A percentile compares a stretch with the other conserved stretches of the same genome.
These are phyloP conservation scores for Ilyonectria robusta DNA, from an alignment of 2,329 filamentous ascomycete genomes.

Conservation along the genomic window DNA sequence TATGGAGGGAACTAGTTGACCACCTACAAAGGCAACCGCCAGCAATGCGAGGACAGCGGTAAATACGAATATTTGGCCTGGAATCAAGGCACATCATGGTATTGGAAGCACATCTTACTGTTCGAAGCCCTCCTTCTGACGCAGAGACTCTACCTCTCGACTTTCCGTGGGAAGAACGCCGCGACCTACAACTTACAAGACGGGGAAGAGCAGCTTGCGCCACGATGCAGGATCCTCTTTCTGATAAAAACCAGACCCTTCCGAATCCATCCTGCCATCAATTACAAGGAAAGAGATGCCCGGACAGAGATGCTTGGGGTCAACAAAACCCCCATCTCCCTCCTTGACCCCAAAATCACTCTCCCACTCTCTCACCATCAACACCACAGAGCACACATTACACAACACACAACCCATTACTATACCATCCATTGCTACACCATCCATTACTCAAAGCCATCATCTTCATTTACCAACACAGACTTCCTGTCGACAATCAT, in stretches of 20 bases:
- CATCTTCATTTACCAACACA: background rate
- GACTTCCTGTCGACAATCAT: background rate
- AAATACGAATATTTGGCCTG: too few relatives aligned
- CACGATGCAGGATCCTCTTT: background rate
- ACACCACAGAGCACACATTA: background rate
- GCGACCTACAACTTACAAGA: background rate
- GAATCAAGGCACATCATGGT: too few relatives aligned
- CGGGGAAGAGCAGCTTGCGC: background rate
- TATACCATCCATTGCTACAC: background rate
- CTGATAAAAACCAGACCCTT: background rate
- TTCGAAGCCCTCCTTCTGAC: background rate
- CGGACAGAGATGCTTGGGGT: background rate
- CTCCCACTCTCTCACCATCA: background rate
- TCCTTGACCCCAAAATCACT: background rate
- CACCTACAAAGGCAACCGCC: too few relatives aligned
- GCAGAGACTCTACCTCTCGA: background rate
- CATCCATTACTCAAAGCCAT: conserved; percentile 3
- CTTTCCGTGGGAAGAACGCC: background rate
- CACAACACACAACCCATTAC: conserved; percentile 1
- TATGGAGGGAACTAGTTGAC: too few relatives aligned
- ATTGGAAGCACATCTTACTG: background rate
- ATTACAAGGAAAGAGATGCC: background rate
- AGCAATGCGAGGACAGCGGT: too few relatives aligned
- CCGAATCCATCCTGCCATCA: background rate
- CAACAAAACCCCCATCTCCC: conserved; percentile 2